Base-by-base conservation (phyloP, 2,329 filamentous ascomycete genomes). In the Penicillium nordicum region DNA sequence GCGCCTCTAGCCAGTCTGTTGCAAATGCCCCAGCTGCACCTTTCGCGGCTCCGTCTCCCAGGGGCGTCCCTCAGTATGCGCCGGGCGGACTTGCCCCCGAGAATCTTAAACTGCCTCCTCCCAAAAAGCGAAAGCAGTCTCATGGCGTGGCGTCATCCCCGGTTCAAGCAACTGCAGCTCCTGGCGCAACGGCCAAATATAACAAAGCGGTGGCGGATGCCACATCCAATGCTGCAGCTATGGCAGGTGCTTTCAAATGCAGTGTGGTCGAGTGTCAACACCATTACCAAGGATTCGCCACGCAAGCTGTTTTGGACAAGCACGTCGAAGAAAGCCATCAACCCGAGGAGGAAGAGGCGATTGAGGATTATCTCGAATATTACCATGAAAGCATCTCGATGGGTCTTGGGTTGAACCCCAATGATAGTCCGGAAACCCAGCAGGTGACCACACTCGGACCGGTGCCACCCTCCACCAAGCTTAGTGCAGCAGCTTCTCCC, bases 291-390 rank as follows among this genome's bases (percentile, higher is more conserved):
- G 83, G 83, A 4, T 86, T 86, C 57, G 71, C 78, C 6, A 81
- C 78, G 1, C 79, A 82, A 63, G 76, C 72, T 18, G 81, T 81
- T 50, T 71, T 87, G 52, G 79, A 83, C 34, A 78, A 78, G 38
- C 84, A 87, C 61, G 68, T 79, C 27, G 78, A 78, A 48, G 78
- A 82, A 23, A 74, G 71, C 18, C 84, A 87, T 67, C 78, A 79
- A 60, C 77, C 71, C 25, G 76, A 79, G 57, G 71, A 75, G 43
- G 69, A 72, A 32, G 64, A 66, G 27, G 29, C 43, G 1, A 75
- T 85, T 37, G 80, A 78, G 5, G 77, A 87, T 66, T 79, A 82
- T 32, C 70, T 85, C 30, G 74, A 79, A n/a, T 87, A 80, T 66
- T 78, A 81, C 27, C 63, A 86, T 7, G 79, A 82, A 7, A 80